Percentiles rank a stretch among this genome's conserved stretches.
These are phyloP conservation scores for Chlorella sp. DNA, from an alignment of 139 green algal species.

Conservation along the genomic window DNA sequence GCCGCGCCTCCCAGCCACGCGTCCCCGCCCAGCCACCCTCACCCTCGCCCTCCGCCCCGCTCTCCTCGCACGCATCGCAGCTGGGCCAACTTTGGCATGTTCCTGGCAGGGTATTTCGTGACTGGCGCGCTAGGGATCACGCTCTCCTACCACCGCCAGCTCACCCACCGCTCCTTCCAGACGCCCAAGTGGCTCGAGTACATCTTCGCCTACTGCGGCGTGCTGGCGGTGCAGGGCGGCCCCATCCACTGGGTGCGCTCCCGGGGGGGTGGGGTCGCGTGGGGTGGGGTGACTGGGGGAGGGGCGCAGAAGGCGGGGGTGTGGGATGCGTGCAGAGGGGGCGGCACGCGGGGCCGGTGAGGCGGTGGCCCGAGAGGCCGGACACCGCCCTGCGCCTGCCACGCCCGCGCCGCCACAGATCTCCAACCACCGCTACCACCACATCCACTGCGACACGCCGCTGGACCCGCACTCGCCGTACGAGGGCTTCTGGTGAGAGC, in stretches of 20 bases:
- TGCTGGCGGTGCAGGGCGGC: constrained; percentile 89
- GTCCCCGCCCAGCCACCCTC: too few species aligned
- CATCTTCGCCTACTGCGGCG: constrained; percentile 95
- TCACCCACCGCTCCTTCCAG: constrained; percentile 90
- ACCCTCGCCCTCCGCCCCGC: not conserved
- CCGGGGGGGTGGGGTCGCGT: not conserved
- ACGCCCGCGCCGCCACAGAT: constrained; percentile 25
- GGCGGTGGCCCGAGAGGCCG: too few species aligned
- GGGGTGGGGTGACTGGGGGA: too few species aligned
- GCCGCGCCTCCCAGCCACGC: too few species aligned
- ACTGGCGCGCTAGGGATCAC: constrained; percentile 98
- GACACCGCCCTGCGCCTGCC: too few species aligned
- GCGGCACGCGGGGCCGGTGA: too few species aligned
- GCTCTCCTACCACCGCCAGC: constrained; percentile 92
- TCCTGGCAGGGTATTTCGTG: constrained; percentile 79
- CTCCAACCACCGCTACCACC: constrained; percentile 90
- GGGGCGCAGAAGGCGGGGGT: not conserved
- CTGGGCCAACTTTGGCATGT: constrained; percentile 81
- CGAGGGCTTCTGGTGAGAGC: constrained; percentile 99
- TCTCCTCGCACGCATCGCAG: constrained; percentile 64
- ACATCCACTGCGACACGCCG: constrained; percentile 96
- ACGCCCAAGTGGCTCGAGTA: constrained; percentile 99
- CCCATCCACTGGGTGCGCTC: constrained; percentile 87
- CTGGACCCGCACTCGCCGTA: constrained; percentile 98
- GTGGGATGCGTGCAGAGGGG: too few species aligned